Evolutionary conservation across 345 rosid species (phyloP), one percentile per base, ranked within the genome.

Genomic region (Arabidopsis arenosa): DNA sequence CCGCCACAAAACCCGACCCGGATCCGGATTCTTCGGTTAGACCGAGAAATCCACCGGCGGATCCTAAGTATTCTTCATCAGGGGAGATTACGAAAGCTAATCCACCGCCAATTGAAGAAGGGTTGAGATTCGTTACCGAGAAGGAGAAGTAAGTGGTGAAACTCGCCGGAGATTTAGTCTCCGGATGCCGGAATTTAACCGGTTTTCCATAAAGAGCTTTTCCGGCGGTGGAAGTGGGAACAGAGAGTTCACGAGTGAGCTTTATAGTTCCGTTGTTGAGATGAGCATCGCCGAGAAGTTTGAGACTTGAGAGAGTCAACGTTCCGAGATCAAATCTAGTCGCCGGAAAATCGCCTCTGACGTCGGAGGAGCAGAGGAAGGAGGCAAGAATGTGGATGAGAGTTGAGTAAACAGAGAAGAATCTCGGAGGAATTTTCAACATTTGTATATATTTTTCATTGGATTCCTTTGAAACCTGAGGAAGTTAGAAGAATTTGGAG

Each of bases 71-170:
- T 8, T 91, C 97, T 5, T 76, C 82, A 36, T 88, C 90, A 4
- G 96, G 85, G 9, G 95, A 70, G 75, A 96, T 83, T 58, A 96
- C 87, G 77, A 96, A 96, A 18, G 99, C 95, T 51, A 95, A 84
- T 13, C 99, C 99, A 9, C 93, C 97, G 36, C 99, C 99, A 75
- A 90, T 90, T 5, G 99, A 95, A 1, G 96, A 83, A 0, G 99
- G 99, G 64, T 95, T 95, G 1, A 95, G 77, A 63, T 95, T 90
- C 5, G 66, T 70, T 4, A 95, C 82, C 1, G 91, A 81, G 87
- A 95, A 92, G 11, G 99, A 88, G 77, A 92, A 95, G 83, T 83
- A 89, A n/a, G 97, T 92, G 7, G 89, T 62, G 81, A 95, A 95
- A 68, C 96, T 95, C 0, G 93, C 81, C 67, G 87, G 82, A 32